Evolutionary conservation across 106 monocot species (phyloP).

Genomic region (Alisma plantagoaquatica): DNA sequence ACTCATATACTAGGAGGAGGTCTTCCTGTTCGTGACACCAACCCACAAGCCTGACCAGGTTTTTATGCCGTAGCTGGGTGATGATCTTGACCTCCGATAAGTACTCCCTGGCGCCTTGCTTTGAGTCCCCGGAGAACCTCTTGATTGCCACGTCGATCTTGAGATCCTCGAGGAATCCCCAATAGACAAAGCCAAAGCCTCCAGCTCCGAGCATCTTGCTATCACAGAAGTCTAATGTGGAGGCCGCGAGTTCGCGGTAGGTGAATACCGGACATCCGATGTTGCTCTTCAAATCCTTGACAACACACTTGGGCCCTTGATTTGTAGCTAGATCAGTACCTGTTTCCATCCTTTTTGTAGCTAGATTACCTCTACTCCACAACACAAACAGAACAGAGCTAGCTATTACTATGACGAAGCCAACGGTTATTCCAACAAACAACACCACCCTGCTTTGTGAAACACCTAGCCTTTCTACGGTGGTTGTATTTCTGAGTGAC

Average conservation of each 20-base stretch:
- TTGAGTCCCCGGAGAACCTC: background rate
- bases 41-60: conserved; percentile 4
- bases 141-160: background rate
- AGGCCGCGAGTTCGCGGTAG: conserved; percentile 2
- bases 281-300: background rate
- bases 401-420: background rate
- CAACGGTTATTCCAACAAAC: conserved; percentile 1
- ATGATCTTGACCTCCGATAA: background rate
- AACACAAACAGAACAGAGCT: background rate
- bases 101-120: background rate
- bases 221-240: background rate
- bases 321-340: background rate
- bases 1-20: conserved; percentile 6
- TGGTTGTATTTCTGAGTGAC: too few relatives aligned
- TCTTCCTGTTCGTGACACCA: conserved; percentile 10
- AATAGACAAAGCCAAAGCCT: background rate
- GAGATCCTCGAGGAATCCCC: background rate
- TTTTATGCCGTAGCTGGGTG: background rate
- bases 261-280: conserved; percentile 2
- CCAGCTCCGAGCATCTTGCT: background rate
- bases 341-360: too few relatives aligned
- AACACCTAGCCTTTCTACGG: too few relatives aligned
- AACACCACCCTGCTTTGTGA: background rate
- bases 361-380: background rate
- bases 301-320: too few relatives aligned